Evolutionary conservation across 192 early-diverging fungal genomes (phyloP).

Genomic region (Backusella circina): DNA sequence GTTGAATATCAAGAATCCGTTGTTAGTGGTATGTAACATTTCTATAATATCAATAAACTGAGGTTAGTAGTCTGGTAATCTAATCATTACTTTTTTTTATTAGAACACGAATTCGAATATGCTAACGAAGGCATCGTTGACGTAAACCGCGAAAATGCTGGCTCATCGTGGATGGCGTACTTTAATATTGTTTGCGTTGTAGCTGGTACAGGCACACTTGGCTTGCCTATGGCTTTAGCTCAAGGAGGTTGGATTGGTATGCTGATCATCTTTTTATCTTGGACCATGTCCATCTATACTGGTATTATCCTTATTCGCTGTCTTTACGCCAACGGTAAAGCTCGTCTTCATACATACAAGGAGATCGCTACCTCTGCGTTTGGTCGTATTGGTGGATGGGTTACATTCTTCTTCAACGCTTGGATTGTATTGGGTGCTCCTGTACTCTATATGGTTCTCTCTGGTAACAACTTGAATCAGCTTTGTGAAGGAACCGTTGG

Average conservation of each 20-base stretch:
- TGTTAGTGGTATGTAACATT: neutral
- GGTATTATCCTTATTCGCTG: constrained; percentile 30
- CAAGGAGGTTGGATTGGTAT: constrained; percentile 56
- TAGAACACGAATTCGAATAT: constrained; percentile 9
- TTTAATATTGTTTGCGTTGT: constrained; percentile 58
- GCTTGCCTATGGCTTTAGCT: constrained; percentile 78
- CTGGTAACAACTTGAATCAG: constrained; percentile 54
- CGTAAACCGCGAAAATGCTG: constrained; percentile 18
- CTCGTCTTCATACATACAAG: constrained; percentile 29
- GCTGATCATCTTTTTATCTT: constrained; percentile 28
- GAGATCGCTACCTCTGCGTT: constrained; percentile 39
- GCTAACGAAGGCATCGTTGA: constrained; percentile 17
- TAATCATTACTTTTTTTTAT: neutral
- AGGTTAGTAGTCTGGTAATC: neutral
- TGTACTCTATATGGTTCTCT: constrained; percentile 60
- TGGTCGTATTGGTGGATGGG: constrained; percentile 43
- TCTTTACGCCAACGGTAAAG: constrained; percentile 27
- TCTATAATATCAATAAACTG: neutral
- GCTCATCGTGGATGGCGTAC: constrained; percentile 26
- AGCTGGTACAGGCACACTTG: constrained; percentile 79
- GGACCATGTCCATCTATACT: constrained; percentile 35
- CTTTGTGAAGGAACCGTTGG: constrained; percentile 45
- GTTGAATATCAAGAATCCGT: neutral
- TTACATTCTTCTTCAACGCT: constrained; percentile 53
- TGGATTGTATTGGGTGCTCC: constrained; percentile 49